A percentile compares a stretch with the other conserved stretches of the same genome.
phyloP scores from a whole-genome alignment of 352 stramenopile species.

The Globisporangium heterothallicum region DNA sequence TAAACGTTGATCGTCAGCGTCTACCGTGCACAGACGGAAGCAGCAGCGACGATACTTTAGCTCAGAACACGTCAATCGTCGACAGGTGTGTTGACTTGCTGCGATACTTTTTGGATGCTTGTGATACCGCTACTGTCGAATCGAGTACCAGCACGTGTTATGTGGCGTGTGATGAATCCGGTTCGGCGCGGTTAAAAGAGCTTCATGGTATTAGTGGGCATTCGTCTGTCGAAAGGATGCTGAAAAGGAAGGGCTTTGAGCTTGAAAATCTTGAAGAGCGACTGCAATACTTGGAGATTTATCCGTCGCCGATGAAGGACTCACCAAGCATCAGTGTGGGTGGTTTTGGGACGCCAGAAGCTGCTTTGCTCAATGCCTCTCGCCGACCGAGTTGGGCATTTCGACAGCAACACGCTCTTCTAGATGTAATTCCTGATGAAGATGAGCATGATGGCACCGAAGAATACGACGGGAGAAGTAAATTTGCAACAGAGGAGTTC shows the following conservation, averaged over 20 bases:
- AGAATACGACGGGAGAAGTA: background rate
- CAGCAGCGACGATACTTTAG: background rate
- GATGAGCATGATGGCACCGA: constrained; percentile 25
- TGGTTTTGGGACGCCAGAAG: background rate
- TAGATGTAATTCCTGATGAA: constrained; percentile 50
- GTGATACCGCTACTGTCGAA: constrained; percentile 9
- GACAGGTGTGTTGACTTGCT: constrained; percentile 67
- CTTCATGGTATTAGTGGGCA: background rate
- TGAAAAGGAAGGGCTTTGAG: constrained; percentile 7
- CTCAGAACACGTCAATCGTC: constrained; percentile 15
- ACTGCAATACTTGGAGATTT: constrained; percentile 49
- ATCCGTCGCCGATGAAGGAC: constrained; percentile 64
- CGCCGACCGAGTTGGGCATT: constrained; percentile 64
- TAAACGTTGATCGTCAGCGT: constrained; percentile 5
- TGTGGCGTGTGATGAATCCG: background rate
- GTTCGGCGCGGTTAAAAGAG: background rate
- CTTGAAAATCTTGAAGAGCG: constrained; percentile 58
- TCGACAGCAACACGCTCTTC: constrained; percentile 40
- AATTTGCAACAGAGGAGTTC: background rate
- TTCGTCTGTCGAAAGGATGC: background rate
- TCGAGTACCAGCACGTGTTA: background rate
- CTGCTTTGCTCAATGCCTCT: constrained; percentile 15
- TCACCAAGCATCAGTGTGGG: constrained; percentile 1
- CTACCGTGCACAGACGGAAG: background rate
- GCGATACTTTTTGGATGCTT: constrained; percentile 62